These are phyloP conservation scores for Mangifera indica DNA, from an alignment of 345 rosid genomes.

Conservation along the genomic window DNA sequence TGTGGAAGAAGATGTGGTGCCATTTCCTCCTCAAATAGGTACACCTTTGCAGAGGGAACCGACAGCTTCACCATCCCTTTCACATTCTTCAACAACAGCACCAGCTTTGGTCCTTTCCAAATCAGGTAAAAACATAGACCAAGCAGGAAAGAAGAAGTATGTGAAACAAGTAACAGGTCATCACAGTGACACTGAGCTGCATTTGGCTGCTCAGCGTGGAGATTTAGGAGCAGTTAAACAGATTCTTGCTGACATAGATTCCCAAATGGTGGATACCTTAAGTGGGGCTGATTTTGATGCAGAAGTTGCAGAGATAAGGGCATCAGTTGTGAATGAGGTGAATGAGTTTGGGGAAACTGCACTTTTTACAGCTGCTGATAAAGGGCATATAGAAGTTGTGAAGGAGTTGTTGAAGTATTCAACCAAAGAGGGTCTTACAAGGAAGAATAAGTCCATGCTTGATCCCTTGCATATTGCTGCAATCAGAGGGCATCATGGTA, in stretches of 20 bases:
- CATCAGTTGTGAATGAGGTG: constrained; percentile 83
- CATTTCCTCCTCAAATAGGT: too few relatives aligned
- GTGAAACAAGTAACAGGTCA: constrained; percentile 96
- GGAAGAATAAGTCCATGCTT: constrained; percentile 73
- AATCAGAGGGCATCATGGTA: constrained; percentile 85
- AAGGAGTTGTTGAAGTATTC: constrained; percentile 84
- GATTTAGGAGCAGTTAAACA: constrained; percentile 69
- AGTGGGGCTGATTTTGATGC: constrained; percentile 69
- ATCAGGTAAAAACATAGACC: constrained; percentile 88
- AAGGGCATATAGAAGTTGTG: constrained; percentile 86
- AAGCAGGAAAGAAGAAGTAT: constrained; percentile 83
- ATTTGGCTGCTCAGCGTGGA: constrained; percentile 82
- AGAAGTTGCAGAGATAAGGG: constrained; percentile 80
- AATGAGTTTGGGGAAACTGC: constrained; percentile 95
- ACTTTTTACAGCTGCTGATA: constrained; percentile 81
- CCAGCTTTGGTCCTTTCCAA: constrained; percentile 59
- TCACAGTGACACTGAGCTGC: constrained; percentile 85
- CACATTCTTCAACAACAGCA: constrained; percentile 59
- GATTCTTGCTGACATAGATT: constrained; percentile 71
- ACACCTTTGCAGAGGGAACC: constrained; percentile 36
- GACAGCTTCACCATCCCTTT: constrained; percentile 57
- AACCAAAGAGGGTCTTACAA: constrained; percentile 63
- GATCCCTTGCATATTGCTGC: constrained; percentile 94
- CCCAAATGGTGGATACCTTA: constrained; percentile 65
- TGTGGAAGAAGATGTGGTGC: too few relatives aligned